phyloP scores from a whole-genome alignment of 1,139 yeast species.

The Suhomyces yuchorum region DNA sequence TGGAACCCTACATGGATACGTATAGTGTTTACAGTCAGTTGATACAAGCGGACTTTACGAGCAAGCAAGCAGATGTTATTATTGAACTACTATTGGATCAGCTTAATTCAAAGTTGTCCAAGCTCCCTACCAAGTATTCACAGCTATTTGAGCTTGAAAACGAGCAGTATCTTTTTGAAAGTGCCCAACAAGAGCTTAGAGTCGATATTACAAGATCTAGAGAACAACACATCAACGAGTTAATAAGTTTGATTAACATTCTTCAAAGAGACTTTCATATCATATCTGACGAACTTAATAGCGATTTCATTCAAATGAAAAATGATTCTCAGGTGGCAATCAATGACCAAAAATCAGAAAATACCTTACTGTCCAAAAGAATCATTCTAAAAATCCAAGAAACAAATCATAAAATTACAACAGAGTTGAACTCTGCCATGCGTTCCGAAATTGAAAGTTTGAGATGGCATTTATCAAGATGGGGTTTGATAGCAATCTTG shows the following conservation, averaged over 20 bases:
- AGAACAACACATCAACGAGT: slow-evolving; percentile 68
- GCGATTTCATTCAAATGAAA: slow-evolving; percentile 62
- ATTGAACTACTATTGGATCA: slow-evolving; percentile 52
- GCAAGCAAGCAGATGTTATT: slow-evolving; percentile 55
- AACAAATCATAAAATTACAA: slow-evolving; percentile 80
- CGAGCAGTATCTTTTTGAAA: slow-evolving; percentile 84
- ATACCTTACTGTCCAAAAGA: slow-evolving; percentile 72
- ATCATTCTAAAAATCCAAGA: slow-evolving; percentile 78
- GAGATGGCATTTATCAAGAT: slow-evolving; percentile 91
- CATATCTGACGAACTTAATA: slow-evolving; percentile 76
- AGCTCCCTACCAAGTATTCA: slow-evolving; percentile 59
- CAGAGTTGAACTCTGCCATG: slow-evolving; percentile 78
- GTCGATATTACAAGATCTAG: slow-evolving; percentile 78
- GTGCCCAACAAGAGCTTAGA: slow-evolving; percentile 85
- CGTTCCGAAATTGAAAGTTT: slow-evolving; percentile 85
- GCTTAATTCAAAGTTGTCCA: slow-evolving; percentile 55
- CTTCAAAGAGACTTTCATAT: slow-evolving; percentile 72
- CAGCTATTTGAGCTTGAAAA: slow-evolving; percentile 77
- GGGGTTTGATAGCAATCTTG: slow-evolving; percentile 71
- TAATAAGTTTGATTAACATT: slow-evolving; percentile 65
- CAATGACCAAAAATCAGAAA: slow-evolving; percentile 84
- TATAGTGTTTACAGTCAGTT: slow-evolving; percentile 47
- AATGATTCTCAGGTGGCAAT: slow-evolving; percentile 83
- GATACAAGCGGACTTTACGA: slow-evolving; percentile 50
- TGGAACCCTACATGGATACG: slow-evolving; percentile 57